Base-by-base conservation (phyloP, 352 stramenopile genomes). In the Pythium monospermum region DNA sequence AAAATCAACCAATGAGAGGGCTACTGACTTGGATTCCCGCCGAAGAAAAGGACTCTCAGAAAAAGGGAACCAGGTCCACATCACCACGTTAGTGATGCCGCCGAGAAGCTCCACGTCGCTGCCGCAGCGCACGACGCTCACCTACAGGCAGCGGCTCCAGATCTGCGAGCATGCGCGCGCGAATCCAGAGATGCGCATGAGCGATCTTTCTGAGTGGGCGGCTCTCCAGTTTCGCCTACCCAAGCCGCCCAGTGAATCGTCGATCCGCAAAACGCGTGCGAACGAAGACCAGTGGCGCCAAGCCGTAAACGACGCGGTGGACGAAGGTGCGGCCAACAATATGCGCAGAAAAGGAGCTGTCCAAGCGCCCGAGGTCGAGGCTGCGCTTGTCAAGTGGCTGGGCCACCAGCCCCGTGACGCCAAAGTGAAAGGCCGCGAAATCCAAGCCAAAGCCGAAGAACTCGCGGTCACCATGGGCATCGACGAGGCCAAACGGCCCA, bases 101-200 rank as follows among this genome's bases (percentile, higher is more conserved):
- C 49, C 49, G 31, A 27, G 19, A 22, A 55, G 54, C 32, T 62
- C 48, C 31, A 62, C 54, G 54, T 56, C 54, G 46, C 40, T 62
- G 39, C 54, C 54, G 39, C 55, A 62, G 54, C 54, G 54, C 47
- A 56, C 47, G 54, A 56, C 46, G 38, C 47, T 62, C 31, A 62
- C 54, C 39, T 62, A 62, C 47, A 51, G 47, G 41, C 54, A 62
- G 47, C 54, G 54, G 26, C 41, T 57, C 1, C 26, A 50, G 22
- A 21, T 62, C 4, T 62, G 54, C 41, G 54, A 62, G 40, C 26
- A 48, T 18, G 46, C 45, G 32, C 54, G 54, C 16, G 23, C 32
- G 15, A 50, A 62, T 32, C 46, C 54, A 27, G 28, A 26, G 22
- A 21, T 62, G 26, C 27, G 26, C 12, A 12, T 26, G 28, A 21